Conservation (phyloP, 441 rosid species). For the Adansonia rubrostipa region DNA sequence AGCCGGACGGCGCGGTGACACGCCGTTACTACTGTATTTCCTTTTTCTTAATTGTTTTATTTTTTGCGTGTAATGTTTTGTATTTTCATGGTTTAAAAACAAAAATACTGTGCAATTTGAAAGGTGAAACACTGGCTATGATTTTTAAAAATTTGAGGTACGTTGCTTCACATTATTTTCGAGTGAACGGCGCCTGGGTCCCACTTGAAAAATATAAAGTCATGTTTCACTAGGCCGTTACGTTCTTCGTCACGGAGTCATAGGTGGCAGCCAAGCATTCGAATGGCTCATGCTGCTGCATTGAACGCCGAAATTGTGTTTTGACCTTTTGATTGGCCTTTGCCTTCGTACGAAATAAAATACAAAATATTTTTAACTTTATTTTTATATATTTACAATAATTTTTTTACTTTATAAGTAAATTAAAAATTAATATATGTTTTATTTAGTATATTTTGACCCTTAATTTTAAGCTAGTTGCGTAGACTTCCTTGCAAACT, state of each 20-base stretch:
- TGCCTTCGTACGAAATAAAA: too few species aligned
- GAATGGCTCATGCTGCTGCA: constrained; percentile 5
- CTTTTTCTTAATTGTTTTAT: neutral
- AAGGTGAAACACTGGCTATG: neutral
- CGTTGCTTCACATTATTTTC: constrained; percentile 49
- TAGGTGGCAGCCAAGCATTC: constrained; percentile 34
- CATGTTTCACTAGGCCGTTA: constrained; percentile 51
- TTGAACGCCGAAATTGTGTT: constrained; percentile 38
- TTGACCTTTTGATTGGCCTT: constrained; percentile 26
- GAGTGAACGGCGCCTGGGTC: constrained; percentile 59
- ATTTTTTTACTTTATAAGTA: too few species aligned
- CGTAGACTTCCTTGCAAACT: too few species aligned
- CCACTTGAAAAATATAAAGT: constrained; percentile 42
- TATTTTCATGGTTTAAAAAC: neutral
- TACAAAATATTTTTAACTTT: too few species aligned
- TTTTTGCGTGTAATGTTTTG: neutral
- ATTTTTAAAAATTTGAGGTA: neutral
- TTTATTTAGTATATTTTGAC: too few species aligned
- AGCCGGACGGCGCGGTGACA: constrained; percentile 50
- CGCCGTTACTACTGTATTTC: constrained; percentile 39
- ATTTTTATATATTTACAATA: too few species aligned
- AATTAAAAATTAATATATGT: too few species aligned
- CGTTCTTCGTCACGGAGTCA: constrained; percentile 36
- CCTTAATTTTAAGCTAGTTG: too few species aligned
- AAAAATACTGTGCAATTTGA: neutral